A percentile compares a stretch with the other conserved stretches of the same genome.
Conservation (phyloP, 805 yeast species). For the Suhomyces prunicola region DNA sequence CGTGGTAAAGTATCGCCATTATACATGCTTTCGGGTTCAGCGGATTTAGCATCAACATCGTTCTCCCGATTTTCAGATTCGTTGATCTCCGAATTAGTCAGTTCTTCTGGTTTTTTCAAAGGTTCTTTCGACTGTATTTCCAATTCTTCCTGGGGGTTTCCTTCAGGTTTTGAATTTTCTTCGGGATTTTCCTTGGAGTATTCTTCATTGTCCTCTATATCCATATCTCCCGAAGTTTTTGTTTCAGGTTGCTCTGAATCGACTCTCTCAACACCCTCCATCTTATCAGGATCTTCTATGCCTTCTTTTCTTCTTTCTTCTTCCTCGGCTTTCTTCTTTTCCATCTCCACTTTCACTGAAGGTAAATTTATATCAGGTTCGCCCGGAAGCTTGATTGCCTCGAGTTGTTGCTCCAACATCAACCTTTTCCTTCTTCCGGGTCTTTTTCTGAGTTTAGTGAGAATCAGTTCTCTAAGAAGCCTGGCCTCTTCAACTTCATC, state of each 20-base stretch:
- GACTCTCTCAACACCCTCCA: conserved; percentile 16
- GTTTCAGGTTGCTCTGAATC: conserved; percentile 11
- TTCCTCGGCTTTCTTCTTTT: conserved; percentile 21
- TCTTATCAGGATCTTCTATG: conserved; percentile 12
- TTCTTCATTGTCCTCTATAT: neutral
- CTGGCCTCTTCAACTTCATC: conserved; percentile 57
- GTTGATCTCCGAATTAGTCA: neutral
- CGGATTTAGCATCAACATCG: neutral
- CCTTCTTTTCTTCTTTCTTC: conserved; percentile 12
- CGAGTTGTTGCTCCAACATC: conserved; percentile 27
- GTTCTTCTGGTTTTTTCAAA: neutral
- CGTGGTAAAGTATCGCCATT: neutral
- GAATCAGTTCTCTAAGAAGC: conserved; percentile 34
- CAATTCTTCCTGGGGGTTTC: neutral
- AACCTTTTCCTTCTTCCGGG: conserved; percentile 44
- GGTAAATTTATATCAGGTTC: conserved; percentile 25
- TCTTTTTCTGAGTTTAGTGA: conserved; percentile 39
- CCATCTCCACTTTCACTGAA: conserved; percentile 23
- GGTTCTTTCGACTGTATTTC: neutral
- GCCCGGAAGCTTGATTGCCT: conserved; percentile 28
- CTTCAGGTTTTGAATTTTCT: neutral
- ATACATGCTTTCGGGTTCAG: neutral
- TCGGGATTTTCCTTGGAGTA: neutral
- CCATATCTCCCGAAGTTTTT: conserved; percentile 6
- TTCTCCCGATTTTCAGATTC: neutral